Evolutionary conservation across 805 yeast species (phyloP), one percentile per base, ranked within the genome.

Genomic region (Candida nemodendra): DNA sequence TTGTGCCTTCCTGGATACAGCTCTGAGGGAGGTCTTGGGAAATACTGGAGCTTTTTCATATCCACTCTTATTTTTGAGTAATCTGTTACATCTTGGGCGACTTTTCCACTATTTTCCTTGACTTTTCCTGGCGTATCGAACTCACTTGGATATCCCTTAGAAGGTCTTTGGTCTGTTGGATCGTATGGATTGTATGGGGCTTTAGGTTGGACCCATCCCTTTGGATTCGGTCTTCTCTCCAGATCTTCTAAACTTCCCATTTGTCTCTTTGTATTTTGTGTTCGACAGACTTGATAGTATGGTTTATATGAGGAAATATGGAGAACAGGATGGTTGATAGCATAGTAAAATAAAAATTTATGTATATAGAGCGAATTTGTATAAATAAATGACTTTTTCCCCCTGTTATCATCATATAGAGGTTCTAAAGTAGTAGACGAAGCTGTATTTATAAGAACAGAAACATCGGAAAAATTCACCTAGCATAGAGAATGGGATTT

Each of bases 101-200:
- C 62, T 6, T 46, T 45, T 3, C 64, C 62, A 3, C 53, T 45
- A 37, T 56, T 78, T 14, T 62, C 57, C 18, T 84, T 78, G 22
- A 75, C 69, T 28, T 69, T 66, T 1, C 85, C 81, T 0, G 93
- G 91, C 1, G 80, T 62, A 40, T 74, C 69, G 64, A 72, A 87
- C 57, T 86, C 95, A 18, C 89, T 80, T 1, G 95, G 95, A 47
- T 87, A 86, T 2, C 95, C 95, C 54, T 80, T 79, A 0, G 95
- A 75, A 0, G 95, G 95, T 31, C 95, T 68, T 27, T 66, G 56
- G 54, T 86, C 95, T 1, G 74, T 62, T 0, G 90, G 84, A 54
- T 86, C 95, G 53, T 79, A 87, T 5, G 95, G 95, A 51, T 86
- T 86, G 57, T 84, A 87, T 1, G 93, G 93, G 1, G 90, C 91